Percentiles rank a stretch among this genome's conserved stretches.
Evolutionary conservation across 495 filamentous ascomycete genomes (phyloP).

Genomic region (Aspergillus bertholletiae): DNA sequence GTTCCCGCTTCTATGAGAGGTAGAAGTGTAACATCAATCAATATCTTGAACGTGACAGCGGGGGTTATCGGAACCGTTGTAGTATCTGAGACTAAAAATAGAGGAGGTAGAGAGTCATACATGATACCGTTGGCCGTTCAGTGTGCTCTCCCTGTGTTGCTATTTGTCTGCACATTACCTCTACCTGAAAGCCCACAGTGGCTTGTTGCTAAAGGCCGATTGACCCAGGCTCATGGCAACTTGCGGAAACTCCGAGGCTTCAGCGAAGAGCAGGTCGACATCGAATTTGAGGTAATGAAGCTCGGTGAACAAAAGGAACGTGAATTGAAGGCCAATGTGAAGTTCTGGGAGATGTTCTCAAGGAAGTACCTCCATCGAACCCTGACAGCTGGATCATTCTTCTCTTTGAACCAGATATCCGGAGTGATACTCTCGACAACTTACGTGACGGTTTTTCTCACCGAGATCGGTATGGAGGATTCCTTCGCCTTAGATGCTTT

Average conservation of each 20-base stretch:
- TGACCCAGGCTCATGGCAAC: constrained; percentile 27
- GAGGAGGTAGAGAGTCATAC: constrained; percentile 22
- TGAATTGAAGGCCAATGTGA: constrained; percentile 21
- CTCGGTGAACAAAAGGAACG: constrained; percentile 26
- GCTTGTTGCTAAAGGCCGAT: constrained; percentile 53
- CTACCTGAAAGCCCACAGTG: constrained; percentile 62
- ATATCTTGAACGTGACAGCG: constrained; percentile 33
- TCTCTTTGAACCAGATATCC: constrained; percentile 37
- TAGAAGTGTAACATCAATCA: constrained; percentile 31
- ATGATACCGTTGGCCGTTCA: constrained; percentile 35
- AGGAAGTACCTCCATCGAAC: constrained; percentile 31
- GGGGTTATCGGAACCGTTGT: constrained; percentile 33
- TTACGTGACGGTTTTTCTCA: constrained; percentile 35
- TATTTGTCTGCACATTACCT: constrained; percentile 25
- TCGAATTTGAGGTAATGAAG: constrained; percentile 30
- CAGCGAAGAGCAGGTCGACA: constrained; percentile 25
- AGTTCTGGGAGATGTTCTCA: constrained; percentile 37
- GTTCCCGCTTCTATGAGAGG: constrained; percentile 36
- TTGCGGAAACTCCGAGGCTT: constrained; percentile 35
- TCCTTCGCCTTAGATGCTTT: constrained; percentile 21
- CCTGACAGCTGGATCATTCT: constrained; percentile 34
- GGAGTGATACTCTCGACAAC: constrained; percentile 39
- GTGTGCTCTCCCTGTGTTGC: constrained; percentile 26
- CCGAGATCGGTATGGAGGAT: constrained; percentile 25
- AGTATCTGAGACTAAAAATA: constrained; percentile 27